phyloP scores from a whole-genome alignment of 23 red algal species.

The Gracilaria gracilis region DNA sequence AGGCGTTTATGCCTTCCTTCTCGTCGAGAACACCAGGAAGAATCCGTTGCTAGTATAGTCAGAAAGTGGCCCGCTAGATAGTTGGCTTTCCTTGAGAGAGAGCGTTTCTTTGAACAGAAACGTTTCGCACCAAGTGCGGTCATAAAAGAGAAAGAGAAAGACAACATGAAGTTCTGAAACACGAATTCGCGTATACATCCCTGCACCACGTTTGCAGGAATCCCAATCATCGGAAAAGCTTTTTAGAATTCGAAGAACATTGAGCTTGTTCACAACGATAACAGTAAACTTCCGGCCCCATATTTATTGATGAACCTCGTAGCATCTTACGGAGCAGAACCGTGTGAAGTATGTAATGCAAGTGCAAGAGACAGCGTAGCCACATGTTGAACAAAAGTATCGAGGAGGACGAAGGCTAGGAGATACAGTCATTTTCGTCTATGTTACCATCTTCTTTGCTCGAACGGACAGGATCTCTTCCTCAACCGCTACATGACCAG shows the following conservation, averaged over 20 bases:
- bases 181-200: neutral
- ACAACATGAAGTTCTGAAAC: neutral
- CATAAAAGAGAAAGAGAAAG: no score
- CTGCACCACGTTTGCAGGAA: neutral
- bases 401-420: constrained; percentile 35
- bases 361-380: constrained; percentile 43
- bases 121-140: no score
- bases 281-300: constrained; percentile 48
- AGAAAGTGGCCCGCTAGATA: no score
- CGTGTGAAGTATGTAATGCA: constrained; percentile 53
- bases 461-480: constrained; percentile 29
- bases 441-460: constrained; percentile 20
- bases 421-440: constrained; percentile 22
- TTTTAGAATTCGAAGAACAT: neutral
- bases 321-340: constrained; percentile 58
- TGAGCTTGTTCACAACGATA: neutral
- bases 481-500: constrained; percentile 6
- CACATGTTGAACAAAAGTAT: constrained; percentile 61
- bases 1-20: no score
- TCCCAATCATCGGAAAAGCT: neutral
- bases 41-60: no score
- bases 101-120: no score
- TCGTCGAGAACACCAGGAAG: no score
- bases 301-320: constrained; percentile 50
- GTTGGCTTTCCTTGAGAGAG: no score